Evolutionary conservation across 345 rosid genomes (phyloP).

Genomic region (Eucalyptus brandiana): DNA sequence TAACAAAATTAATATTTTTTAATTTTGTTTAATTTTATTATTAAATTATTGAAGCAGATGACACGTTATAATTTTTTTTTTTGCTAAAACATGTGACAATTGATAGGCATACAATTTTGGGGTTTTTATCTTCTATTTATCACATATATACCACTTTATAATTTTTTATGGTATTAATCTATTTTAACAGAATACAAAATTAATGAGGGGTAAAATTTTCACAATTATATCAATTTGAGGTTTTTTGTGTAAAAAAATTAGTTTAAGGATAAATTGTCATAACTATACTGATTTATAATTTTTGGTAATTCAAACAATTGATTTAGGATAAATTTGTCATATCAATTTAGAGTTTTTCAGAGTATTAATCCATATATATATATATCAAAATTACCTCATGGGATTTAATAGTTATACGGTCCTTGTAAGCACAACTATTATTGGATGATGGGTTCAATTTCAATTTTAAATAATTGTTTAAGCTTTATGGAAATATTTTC

Average conservation of each 20-base stretch:
- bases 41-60: accelerated
- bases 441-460: too few relatives aligned
- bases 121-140: accelerated
- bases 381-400: too few relatives aligned
- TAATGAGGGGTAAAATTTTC: accelerated
- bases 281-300: accelerated
- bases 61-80: accelerated
- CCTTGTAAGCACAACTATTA: not conserved
- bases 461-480: too few relatives aligned
- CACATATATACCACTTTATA: accelerated
- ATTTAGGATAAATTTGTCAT: accelerated
- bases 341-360: accelerated
- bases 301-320: too few relatives aligned
- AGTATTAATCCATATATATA: too few relatives aligned
- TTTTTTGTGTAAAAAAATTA: too few relatives aligned
- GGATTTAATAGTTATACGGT: not conserved
- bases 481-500: too few relatives aligned
- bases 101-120: accelerated
- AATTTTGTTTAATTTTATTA: accelerated
- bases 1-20: too few relatives aligned
- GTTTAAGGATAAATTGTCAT: accelerated
- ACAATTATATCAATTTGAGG: accelerated
- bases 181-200: accelerated
- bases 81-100: accelerated
- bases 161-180: accelerated